Conservation (phyloP, 768 basidiomycete genomes). For the Pleurotus tuber-regium region DNA sequence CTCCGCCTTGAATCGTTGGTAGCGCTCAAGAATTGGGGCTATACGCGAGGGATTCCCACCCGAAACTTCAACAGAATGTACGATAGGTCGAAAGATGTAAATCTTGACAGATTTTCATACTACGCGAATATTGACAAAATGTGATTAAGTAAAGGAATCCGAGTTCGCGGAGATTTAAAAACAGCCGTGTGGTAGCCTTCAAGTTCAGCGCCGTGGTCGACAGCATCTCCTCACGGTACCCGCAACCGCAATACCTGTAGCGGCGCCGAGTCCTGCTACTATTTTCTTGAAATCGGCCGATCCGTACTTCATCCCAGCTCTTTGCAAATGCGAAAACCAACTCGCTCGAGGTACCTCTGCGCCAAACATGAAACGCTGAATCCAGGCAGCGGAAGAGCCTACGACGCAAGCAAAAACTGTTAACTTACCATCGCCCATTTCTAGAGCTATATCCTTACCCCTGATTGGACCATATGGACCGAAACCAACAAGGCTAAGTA, state of each 20-base stretch:
- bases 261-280: background rate
- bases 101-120: too few species aligned
- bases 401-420: background rate
- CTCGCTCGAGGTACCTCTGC: slow-evolving; percentile 26
- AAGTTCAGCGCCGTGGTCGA: too few species aligned
- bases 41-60: too few species aligned
- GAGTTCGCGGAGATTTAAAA: too few species aligned
- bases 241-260: background rate
- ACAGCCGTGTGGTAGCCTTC: too few species aligned
- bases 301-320: slow-evolving; percentile 25
- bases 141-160: too few species aligned
- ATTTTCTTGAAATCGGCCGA: background rate
- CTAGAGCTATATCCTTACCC: slow-evolving; percentile 21
- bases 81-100: too few species aligned
- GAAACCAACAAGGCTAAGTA: slow-evolving; percentile 35
- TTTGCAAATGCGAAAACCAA: slow-evolving; percentile 31
- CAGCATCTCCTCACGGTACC: too few species aligned
- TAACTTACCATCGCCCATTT: background rate
- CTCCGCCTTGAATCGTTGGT: too few species aligned
- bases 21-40: too few species aligned
- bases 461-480: slow-evolving; percentile 29
- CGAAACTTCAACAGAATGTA: too few species aligned
- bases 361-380: slow-evolving; percentile 33
- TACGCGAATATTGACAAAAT: too few species aligned
- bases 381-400: slow-evolving; percentile 34